Percentiles rank a stretch among this genome's conserved stretches.
These are phyloP conservation scores for Lathyrus oleraceus DNA, from an alignment of 306 rosid species.

Conservation along the genomic window DNA sequence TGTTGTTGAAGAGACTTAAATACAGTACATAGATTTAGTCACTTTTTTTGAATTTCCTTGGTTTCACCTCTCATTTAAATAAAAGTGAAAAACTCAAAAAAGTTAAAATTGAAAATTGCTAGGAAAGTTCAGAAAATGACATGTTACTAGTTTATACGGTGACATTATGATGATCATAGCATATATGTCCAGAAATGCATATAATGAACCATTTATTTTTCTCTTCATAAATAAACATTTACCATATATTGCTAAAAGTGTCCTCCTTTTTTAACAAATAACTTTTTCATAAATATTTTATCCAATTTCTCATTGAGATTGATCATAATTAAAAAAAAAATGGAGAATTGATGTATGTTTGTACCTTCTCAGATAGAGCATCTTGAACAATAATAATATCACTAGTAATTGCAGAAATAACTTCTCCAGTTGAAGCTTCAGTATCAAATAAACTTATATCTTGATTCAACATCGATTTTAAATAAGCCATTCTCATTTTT, in stretches of 20 bases:
- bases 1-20: too few species aligned
- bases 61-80: too few species aligned
- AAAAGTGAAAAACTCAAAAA: not conserved
- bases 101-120: not conserved
- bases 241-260: not conserved
- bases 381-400: constrained; percentile 90
- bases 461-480: constrained; percentile 83
- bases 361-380: constrained; percentile 91
- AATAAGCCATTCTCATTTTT: constrained; percentile 95
- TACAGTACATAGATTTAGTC: too few species aligned
- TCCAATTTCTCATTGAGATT: not conserved
- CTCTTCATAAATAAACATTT: not conserved
- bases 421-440: constrained; percentile 90
- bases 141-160: not conserved
- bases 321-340: not conserved
- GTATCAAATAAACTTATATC: constrained; percentile 91
- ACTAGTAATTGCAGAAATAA: constrained; percentile 83
- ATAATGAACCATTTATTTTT: not conserved
- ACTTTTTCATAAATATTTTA: too few species aligned
- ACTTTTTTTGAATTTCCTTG: too few species aligned
- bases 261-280: not conserved
- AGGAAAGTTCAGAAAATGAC: not conserved
- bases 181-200: not conserved
- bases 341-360: not conserved
- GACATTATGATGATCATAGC: not conserved